These are phyloP conservation scores for Thielaviopsis populi DNA, from an alignment of 2,329 filamentous ascomycete species.

Conservation along the genomic window DNA sequence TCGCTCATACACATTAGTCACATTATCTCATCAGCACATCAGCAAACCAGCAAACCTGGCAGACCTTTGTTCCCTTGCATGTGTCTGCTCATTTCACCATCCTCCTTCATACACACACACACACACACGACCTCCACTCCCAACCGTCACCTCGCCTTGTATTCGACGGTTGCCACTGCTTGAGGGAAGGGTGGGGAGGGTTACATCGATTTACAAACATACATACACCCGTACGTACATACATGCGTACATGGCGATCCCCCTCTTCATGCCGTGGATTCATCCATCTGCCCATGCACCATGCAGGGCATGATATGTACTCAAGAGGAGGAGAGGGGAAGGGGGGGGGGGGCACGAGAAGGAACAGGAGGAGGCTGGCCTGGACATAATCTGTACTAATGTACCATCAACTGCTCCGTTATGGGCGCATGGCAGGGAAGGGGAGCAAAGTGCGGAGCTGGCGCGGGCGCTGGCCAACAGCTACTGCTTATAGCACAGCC, in stretches of 20 bases:
- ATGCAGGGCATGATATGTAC: constrained; percentile 2
- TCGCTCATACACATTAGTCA: background rate
- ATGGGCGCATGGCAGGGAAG: no score
- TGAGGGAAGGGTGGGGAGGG: background rate
- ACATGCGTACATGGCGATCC: background rate
- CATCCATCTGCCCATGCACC: background rate
- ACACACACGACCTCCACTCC: background rate
- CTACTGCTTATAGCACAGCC: no score
- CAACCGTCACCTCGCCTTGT: background rate
- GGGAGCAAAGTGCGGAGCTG: no score
- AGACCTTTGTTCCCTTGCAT: background rate
- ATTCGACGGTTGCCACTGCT: background rate
- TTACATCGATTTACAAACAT: no score
- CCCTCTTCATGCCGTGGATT: background rate
- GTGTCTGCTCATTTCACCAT: background rate
- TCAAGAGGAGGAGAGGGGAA: background rate
- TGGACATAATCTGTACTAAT: background rate
- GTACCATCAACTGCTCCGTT: background rate
- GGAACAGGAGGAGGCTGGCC: background rate
- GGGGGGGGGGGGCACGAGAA: no score
- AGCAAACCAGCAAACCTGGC: background rate
- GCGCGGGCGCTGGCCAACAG: background rate
- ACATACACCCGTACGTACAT: background rate
- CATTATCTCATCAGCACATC: background rate
- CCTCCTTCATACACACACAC: background rate